Base-by-base conservation (phyloP, 345 rosid species). In the Citrus trifoliata region DNA sequence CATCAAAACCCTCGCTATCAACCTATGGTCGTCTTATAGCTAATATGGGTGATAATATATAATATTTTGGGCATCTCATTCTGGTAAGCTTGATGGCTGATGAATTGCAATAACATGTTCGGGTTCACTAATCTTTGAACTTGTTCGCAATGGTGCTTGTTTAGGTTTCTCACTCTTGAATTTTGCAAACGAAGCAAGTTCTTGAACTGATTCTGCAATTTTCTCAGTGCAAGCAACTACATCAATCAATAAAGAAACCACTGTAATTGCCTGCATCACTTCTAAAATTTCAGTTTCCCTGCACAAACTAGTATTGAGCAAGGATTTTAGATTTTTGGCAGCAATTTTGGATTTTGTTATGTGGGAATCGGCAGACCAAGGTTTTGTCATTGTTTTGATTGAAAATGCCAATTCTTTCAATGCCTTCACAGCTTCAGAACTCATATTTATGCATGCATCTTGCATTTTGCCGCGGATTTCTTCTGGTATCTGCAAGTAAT, bases 401-500 rank as follows among this genome's bases (percentile, higher is more conserved):
- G 82, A 77, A 25, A 40, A 51, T 40, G 90, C 70, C 46, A 85
- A 24, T 51, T 85, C 84, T 70, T 78, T 87, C 55, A 87, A 61
- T 38, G 88, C 82, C 28, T 74, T 85, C 5, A 79, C 85, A 9
- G 77, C 81, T 78, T 81, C 85, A 2, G 12, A 27, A 81, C 85
- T 75, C 71, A 81, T 37, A 14, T 38, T 75, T 40, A 76, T 83
- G 82, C 85, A 76, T 37, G 74, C 40, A 25, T 87, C 83, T 59
- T 83, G 62, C 18, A 85, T 75, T 75, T 72, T 32, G 73, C 35
- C 28, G 5, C 73, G 48, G 37, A 86, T 32, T 67, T 75, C 82
- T 22, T 30, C 51, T 33, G 86, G 55, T 67, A 56, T 30, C 88
- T 85, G 78, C 80, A 81, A 76, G 21, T 10, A 4, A 27, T 28